Evolutionary conservation across 1,284 basidiomycete genomes (phyloP), one percentile per base, ranked within the genome.

Genomic region (Cystobasidiaceae sp.): DNA sequence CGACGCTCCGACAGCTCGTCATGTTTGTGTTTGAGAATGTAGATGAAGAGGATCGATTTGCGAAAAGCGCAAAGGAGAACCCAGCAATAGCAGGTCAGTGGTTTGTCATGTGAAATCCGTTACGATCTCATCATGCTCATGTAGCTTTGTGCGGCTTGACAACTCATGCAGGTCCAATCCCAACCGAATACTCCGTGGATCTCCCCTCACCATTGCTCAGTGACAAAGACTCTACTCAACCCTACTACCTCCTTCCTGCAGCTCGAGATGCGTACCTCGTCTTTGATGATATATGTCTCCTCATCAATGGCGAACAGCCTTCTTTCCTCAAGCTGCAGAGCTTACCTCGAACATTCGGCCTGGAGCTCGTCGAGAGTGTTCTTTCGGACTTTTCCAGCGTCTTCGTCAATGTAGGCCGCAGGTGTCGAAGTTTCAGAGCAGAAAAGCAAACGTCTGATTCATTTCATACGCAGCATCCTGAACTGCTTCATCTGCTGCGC

Each of bases 11-110:
- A 1, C 94, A 97, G 76, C 83, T 96, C 0, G 90, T 98, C 60
- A 97, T 98, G 93, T 90, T 96, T 70, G 87, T 97, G 13, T 90
- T 97, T 54, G 94, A 98, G 79, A 93, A 96, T 74, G 88, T 97
- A 74, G 84, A 86, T 1, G 83, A 85, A 19, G 90, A 93, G 74
- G 89, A 92, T 66, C 68, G 66, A 2, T 17, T 28, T 8, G 21
- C 45, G 27, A 13, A 21, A 8, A 21, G 34, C 17, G 45, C 56
- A 2, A 59, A 50, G 34, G 56, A 58, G 1, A 46, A 66, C 44
- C 27, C 56, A 30, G 8, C 50, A 4, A n/a, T 48, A 2, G 19
- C 43, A 23, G 56, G 63, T 66, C 30, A 44, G 54, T 34, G n/a
- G 8, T 23, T 11, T 5, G 43, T 11, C 4, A 25, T 4, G 21